Conservation (phyloP, 352 stramenopile species). For the Globisporangium megalacanthum region DNA sequence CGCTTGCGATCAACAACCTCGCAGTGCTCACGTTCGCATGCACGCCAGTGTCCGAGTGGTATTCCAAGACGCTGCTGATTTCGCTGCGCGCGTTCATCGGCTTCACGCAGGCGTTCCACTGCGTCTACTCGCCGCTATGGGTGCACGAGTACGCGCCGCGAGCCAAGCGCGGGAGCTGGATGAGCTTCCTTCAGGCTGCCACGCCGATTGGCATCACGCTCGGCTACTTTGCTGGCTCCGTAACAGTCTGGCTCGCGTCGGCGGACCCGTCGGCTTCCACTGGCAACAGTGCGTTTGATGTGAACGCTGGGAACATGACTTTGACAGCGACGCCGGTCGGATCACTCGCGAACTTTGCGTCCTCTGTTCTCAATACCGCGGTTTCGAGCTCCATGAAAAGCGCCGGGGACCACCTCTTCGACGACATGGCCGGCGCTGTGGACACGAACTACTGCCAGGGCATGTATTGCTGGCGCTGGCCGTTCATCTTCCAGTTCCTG, state of each 20-base stretch:
- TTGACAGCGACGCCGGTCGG: background rate
- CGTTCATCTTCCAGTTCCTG: constrained; percentile 75
- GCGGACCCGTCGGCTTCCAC: constrained; percentile 15
- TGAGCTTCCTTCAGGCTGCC: constrained; percentile 80
- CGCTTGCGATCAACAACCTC: constrained; percentile 75
- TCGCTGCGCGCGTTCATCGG: constrained; percentile 63
- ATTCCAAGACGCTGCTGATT: constrained; percentile 77
- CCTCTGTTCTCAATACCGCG: constrained; percentile 17
- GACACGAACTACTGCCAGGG: constrained; percentile 49
- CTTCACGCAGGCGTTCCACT: constrained; percentile 77
- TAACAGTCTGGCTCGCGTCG: constrained; percentile 52
- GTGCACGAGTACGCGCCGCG: constrained; percentile 82
- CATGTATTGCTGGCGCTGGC: constrained; percentile 86
- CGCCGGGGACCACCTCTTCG: constrained; percentile 26
- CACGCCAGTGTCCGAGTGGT: constrained; percentile 49
- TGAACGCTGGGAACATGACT: constrained; percentile 11
- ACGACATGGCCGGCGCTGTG: constrained; percentile 23
- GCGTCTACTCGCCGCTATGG: constrained; percentile 83
- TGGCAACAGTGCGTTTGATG: constrained; percentile 4
- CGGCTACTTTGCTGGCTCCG: constrained; percentile 70
- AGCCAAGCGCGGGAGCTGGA: constrained; percentile 64
- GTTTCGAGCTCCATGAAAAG: constrained; percentile 16
- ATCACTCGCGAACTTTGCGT: constrained; percentile 8
- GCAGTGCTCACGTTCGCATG: constrained; percentile 69
- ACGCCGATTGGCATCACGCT: constrained; percentile 73